Percentiles rank a stretch among this genome's conserved stretches.
These are phyloP conservation scores for Oryza nivara DNA, from an alignment of 176 grass and related monocot genomes.

Conservation along the genomic window DNA sequence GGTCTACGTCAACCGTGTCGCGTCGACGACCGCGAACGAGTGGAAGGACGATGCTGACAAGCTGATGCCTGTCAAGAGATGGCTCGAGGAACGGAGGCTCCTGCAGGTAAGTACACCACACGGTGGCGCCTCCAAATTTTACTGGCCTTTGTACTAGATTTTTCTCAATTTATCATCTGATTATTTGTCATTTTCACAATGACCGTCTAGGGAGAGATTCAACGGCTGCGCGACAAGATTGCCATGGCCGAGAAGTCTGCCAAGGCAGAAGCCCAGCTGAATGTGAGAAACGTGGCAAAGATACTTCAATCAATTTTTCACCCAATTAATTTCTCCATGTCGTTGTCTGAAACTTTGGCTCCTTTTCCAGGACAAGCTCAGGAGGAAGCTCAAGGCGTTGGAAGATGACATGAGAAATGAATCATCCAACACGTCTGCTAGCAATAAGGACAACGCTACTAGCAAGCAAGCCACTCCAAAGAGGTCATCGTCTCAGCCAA, in stretches of 20 bases:
- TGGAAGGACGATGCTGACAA: constrained; percentile 82
- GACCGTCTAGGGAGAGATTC: constrained; percentile 73
- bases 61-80: constrained; percentile 81
- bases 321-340: not conserved
- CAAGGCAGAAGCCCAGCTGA: constrained; percentile 75
- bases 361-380: constrained; percentile 81
- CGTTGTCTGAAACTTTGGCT: constrained; percentile 10
- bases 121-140: not conserved
- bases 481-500: constrained; percentile 62
- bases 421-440: constrained; percentile 42
- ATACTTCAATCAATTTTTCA: constrained; percentile 19
- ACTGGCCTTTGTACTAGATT: no score
- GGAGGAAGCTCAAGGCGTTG: constrained; percentile 69
- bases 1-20: constrained; percentile 76
- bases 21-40: constrained; percentile 64
- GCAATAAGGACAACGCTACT: constrained; percentile 41
- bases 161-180: not conserved
- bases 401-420: constrained; percentile 68
- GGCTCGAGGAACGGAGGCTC: constrained; percentile 85
- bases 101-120: constrained; percentile 59
- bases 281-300: constrained; percentile 48
- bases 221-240: constrained; percentile 70
- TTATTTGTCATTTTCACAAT: constrained; percentile 11
- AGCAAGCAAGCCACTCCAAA: constrained; percentile 39
- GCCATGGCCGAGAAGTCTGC: constrained; percentile 72